Evolutionary conservation across 2,329 filamentous ascomycete species (phyloP).

Genomic region (Zarea fungicola): DNA sequence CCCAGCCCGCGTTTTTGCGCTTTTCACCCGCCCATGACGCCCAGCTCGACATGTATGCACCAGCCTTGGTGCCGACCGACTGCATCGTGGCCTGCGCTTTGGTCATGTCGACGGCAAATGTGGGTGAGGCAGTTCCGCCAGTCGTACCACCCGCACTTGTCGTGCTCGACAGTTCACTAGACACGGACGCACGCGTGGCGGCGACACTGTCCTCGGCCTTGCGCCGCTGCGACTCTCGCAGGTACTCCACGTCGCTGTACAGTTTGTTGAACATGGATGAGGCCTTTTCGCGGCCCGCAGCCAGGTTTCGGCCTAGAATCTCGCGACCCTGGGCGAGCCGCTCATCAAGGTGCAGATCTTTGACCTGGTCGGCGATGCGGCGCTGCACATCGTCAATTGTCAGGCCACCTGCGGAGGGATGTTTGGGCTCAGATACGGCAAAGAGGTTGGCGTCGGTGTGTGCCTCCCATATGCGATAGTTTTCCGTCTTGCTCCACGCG

Average conservation of each 20-base stretch:
- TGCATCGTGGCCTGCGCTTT: slow-evolving; percentile 43
- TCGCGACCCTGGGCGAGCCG: slow-evolving; percentile 78
- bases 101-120: slow-evolving; percentile 25
- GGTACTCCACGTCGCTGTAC: slow-evolving; percentile 79
- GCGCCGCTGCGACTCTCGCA: slow-evolving; percentile 41
- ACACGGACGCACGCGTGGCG: slow-evolving; percentile 15
- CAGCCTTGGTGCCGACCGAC: slow-evolving; percentile 50
- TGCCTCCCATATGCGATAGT: slow-evolving; percentile 82
- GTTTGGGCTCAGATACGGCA: slow-evolving; percentile 86
- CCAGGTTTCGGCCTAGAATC: slow-evolving; percentile 81
- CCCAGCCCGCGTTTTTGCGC: slow-evolving; percentile 51
- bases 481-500: slow-evolving; percentile 83
- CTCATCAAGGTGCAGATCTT: slow-evolving; percentile 90
- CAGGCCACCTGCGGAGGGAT: slow-evolving; percentile 88
- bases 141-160: slow-evolving; percentile 22
- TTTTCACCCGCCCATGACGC: slow-evolving; percentile 71
- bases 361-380: slow-evolving; percentile 82
- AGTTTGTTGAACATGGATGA: slow-evolving; percentile 81
- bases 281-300: slow-evolving; percentile 81
- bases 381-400: slow-evolving; percentile 93
- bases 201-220: slow-evolving; percentile 33
- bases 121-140: slow-evolving; percentile 9
- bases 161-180: slow-evolving; percentile 19
- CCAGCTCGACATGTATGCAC: slow-evolving; percentile 65
- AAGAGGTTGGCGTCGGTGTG: slow-evolving; percentile 84